These are phyloP conservation scores for Euptelea pleiosperma DNA, from an alignment of 164 flowering plant genomes.

Conservation along the genomic window DNA sequence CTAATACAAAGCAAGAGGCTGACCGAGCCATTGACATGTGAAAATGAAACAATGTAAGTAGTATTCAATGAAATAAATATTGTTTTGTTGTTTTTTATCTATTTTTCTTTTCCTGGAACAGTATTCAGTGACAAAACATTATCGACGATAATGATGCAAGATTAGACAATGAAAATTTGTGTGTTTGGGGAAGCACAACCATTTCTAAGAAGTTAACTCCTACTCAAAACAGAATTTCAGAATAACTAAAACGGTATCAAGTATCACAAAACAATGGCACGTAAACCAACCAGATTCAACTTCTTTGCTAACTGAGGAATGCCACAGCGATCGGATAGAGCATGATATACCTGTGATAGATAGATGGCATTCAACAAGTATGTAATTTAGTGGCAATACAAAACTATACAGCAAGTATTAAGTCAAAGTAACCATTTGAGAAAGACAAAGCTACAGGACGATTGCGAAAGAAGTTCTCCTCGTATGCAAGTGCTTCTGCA, in stretches of 20 bases:
- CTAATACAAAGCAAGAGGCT: too few species aligned
- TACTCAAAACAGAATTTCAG: background rate
- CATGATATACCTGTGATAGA: conserved; percentile 34
- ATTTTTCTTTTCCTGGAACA: too few species aligned
- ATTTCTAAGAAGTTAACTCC: too few species aligned
- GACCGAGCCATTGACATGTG: too few species aligned
- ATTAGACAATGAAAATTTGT: too few species aligned
- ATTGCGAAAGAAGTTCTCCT: conserved; percentile 44
- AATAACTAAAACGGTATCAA: background rate
- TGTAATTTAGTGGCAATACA: too few species aligned
- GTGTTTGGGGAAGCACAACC: too few species aligned
- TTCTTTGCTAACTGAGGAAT: conserved; percentile 53
- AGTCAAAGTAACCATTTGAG: conserved; percentile 8
- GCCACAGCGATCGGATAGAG: conserved; percentile 47
- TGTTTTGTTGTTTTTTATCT: too few species aligned
- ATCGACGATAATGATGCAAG: too few species aligned
- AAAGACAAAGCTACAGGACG: conserved; percentile 33
- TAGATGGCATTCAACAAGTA: conserved; percentile 2
- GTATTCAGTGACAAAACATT: too few species aligned
- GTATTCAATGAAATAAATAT: too few species aligned
- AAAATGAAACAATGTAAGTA: too few species aligned
- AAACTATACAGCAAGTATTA: background rate
- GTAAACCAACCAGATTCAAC: conserved; percentile 41
- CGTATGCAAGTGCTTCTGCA: conserved; percentile 42
- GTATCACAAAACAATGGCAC: background rate